A percentile compares a stretch with the other conserved stretches of the same genome.
phyloP scores from a whole-genome alignment of 2,329 filamentous ascomycete species.

The Apiospora hydei region DNA sequence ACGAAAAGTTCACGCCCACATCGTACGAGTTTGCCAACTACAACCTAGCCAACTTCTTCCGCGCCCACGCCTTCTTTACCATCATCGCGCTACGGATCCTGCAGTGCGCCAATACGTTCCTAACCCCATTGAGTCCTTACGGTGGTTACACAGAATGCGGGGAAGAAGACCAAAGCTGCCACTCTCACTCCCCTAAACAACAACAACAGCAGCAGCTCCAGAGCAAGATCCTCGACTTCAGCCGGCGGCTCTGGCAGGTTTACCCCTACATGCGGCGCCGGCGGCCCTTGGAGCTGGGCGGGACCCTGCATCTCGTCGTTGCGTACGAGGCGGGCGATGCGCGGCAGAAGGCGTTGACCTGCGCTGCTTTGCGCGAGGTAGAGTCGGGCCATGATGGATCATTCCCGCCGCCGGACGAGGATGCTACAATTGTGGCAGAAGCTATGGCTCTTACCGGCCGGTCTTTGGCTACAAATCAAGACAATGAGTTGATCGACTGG shows the following conservation, averaged over 20 bases:
- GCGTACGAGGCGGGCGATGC: not conserved
- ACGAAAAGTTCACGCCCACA: conserved; percentile 27
- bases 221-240: not conserved
- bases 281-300: not conserved
- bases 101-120: conserved; percentile 35
- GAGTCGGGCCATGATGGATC: not conserved
- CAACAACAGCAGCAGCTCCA: not conserved
- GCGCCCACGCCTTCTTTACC: conserved; percentile 35
- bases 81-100: conserved; percentile 35
- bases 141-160: not conserved
- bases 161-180: not conserved
- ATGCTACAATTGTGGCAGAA: not conserved
- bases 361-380: not conserved
- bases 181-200: too few species aligned
- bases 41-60: conserved; percentile 37
- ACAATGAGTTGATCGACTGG: not conserved
- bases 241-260: not conserved
- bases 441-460: not conserved
- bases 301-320: not conserved
- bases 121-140: conserved; percentile 17
- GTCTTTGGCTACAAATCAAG: not conserved
- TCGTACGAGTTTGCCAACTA: conserved; percentile 38
- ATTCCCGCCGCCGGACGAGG: not conserved
- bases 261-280: conserved; percentile 8
- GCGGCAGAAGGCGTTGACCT: not conserved